Percentiles rank a stretch among this genome's conserved stretches.
Conservation (phyloP, 2,329 filamentous ascomycete genomes). For the Trichoderma harzianum region DNA sequence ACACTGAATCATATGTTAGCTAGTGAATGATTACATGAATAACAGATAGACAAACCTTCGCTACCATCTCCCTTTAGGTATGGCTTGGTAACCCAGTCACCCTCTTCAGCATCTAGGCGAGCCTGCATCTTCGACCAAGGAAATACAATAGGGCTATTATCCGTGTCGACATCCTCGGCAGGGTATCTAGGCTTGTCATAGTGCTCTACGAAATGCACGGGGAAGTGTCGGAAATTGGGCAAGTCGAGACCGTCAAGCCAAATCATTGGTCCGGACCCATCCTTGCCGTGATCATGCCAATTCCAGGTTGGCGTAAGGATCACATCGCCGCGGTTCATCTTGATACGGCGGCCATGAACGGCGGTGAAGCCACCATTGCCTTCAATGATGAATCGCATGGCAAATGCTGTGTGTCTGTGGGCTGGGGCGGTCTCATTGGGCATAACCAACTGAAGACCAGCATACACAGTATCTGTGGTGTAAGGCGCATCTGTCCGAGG, state of each 20-base stretch:
- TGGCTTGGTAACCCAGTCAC: conserved; percentile 28
- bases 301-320: conserved; percentile 57
- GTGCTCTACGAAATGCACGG: conserved; percentile 53
- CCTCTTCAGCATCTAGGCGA: conserved; percentile 34
- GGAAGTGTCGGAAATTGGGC: conserved; percentile 48
- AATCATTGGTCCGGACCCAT: conserved; percentile 51
- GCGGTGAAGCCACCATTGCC: conserved; percentile 56
- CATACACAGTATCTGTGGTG: conserved; percentile 57
- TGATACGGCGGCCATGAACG: conserved; percentile 51
- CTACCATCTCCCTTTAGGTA: conserved; percentile 34
- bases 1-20: conserved; percentile 19
- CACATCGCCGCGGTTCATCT: conserved; percentile 51
- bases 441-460: conserved; percentile 54
- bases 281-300: conserved; percentile 60
- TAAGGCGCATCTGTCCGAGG: conserved; percentile 43
- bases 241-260: conserved; percentile 58
- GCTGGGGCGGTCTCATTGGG: conserved; percentile 54
- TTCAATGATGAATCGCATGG: conserved; percentile 56
- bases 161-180: conserved; percentile 35
- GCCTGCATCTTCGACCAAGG: conserved; percentile 46
- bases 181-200: conserved; percentile 48
- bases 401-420: conserved; percentile 55
- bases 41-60: conserved; percentile 26
- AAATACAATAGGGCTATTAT: conserved; percentile 43
- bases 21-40: background rate